Evolutionary conservation across 2,329 filamentous ascomycete genomes (phyloP), one percentile per base, ranked within the genome.

Genomic region (Fonsecaea multimorphosa): DNA sequence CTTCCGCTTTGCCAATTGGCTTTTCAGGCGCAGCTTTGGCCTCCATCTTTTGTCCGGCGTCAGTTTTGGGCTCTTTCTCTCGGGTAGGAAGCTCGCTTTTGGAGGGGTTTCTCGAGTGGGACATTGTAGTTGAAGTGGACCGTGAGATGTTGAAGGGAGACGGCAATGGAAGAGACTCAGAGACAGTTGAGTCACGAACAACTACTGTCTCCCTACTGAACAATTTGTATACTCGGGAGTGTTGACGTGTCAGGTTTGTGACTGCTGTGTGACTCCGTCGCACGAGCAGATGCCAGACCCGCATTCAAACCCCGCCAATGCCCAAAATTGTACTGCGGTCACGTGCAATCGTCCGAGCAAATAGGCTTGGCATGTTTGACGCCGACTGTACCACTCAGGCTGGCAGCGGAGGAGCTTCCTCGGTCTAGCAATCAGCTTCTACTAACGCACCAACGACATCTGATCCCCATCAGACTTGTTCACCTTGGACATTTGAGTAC

Each of bases 21-120:
- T 80, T 78, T 44, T 76, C 77, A 80, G 27, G 78, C 77, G 31
- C 62, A 64, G 76, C 74, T 44, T 81, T 76, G 70, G 83, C 78
- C 19, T 78, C 81, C 71, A 79, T 83, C 76, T 83, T 85, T 11
- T 56, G 57, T 29, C 52, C 52, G 7, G 46, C 34, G 16, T 55
- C 52, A 34, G 52, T 22, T 22, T 59, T 61, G 24, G 58, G 9
- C 19, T 59, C 69, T 63, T 67, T 68, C 58, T 68, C 67, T 11
- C 69, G 62, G 44, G 65, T 65, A 24, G 69, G 69, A 19, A 71
- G 49, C 34, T 70, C 66, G 31, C 67, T 67, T 56, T 67, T 67
- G 32, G 65, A 66, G 46, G 69, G 49, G 44, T 65, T 64, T 56
- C 61, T 54, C 16, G 67, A 61, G 32, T 71, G 63, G n/a, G 69